Evolutionary conservation across 2,329 filamentous ascomycete species (phyloP), one percentile per base, ranked within the genome.

Genomic region (Aphanocladium album): DNA sequence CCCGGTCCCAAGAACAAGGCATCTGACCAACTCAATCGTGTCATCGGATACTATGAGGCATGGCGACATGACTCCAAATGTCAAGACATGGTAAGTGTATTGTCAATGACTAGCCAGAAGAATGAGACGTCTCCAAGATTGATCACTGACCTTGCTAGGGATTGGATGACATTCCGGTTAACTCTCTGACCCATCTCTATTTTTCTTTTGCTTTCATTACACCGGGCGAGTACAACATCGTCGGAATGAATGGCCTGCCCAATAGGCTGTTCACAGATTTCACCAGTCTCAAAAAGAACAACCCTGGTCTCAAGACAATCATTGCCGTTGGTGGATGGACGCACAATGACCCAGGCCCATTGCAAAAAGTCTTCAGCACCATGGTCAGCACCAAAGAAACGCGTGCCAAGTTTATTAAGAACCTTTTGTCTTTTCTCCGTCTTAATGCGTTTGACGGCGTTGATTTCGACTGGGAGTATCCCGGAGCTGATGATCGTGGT

Each of bases 251-350:
- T n/a, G n/a, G n/a, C n/a, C n/a, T n/a, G n/a, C n/a, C n/a, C n/a
- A n/a, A n/a, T n/a, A n/a, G n/a, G n/a, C n/a, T n/a, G n/a, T n/a
- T n/a, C n/a, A n/a, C n/a, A n/a, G n/a, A n/a, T n/a, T n/a, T n/a
- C n/a, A 58, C 60, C 0, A 11, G 5, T 2, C 52, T 77, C 0
- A 77, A 79, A 63, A 19, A 60, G 2, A 52, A 51, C 6, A 60
- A 69, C n/a, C 64, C 64, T 0, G 62, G 59, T 1, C 65, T 80
- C 0, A 66, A 77, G 63, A 70, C 73, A 0, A 74, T 68, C 63
- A 70, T 80, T 33, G 69, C 73, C 4, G 62, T 80, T 2, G 76
- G 78, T 1, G 78, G 78, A 0, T 79, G 74, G 72, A 67, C 71
- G 1, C 75, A 78, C 54, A 76, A 70, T 54, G 74, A 80, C 49